phyloP scores from a whole-genome alignment of 2,329 filamentous ascomycete species.

The Lomentospora prolificans region DNA sequence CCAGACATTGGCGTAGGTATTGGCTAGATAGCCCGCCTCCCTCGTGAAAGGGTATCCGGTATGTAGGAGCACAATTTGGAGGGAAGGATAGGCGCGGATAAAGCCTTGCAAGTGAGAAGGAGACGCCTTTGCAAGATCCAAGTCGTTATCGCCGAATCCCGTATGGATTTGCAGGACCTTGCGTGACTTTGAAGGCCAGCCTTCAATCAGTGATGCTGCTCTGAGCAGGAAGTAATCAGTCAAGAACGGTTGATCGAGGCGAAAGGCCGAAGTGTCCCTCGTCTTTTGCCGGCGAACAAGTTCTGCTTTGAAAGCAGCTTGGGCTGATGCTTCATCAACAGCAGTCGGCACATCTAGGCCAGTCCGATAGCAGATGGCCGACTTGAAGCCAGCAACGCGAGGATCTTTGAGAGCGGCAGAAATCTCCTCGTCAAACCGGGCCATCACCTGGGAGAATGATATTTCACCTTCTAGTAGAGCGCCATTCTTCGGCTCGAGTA shows the following conservation, averaged over 20 bases:
- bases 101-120: conserved; percentile 67
- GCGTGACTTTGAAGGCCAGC: conserved; percentile 32
- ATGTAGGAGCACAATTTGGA: conserved; percentile 71
- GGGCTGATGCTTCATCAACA: conserved; percentile 18
- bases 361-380: conserved; percentile 70
- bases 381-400: conserved; percentile 72
- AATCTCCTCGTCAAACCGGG: conserved; percentile 34
- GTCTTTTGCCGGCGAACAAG: neutral
- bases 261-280: neutral
- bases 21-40: conserved; percentile 69
- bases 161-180: conserved; percentile 82
- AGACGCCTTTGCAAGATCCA: conserved; percentile 58
- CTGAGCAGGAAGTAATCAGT: conserved; percentile 60
- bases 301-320: neutral
- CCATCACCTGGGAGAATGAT: conserved; percentile 19
- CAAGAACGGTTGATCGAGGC: conserved; percentile 52
- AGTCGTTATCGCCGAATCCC: conserved; percentile 71
- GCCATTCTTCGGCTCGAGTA: conserved; percentile 17
- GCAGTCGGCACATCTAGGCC: conserved; percentile 36
- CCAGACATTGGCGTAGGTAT: conserved; percentile 69
- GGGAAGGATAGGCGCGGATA: conserved; percentile 56
- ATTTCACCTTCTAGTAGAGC: no score
- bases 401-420: conserved; percentile 39
- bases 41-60: conserved; percentile 73
- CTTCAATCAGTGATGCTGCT: conserved; percentile 43